Evolutionary conservation across 148 eudicot genomes (phyloP), one percentile per base, ranked within the genome.

Genomic region (Drosera capensis): DNA sequence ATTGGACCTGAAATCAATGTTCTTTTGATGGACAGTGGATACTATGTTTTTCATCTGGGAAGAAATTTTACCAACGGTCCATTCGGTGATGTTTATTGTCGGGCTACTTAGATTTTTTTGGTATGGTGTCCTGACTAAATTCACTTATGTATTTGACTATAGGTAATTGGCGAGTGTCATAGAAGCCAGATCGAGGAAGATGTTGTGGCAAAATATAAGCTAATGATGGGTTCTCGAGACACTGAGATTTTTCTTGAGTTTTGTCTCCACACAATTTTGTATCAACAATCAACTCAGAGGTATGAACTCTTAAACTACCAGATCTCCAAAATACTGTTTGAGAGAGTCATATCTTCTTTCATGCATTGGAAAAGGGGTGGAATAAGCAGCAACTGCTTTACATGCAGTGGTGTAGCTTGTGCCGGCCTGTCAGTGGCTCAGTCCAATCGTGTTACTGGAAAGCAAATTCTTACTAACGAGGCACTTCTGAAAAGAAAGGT

Each of bases 101-200:
- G n/a, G n/a, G n/a, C n/a, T n/a, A n/a, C n/a, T n/a, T n/a, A n/a
- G n/a, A n/a, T n/a, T n/a, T n/a, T n/a, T n/a, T n/a, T n/a, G n/a
- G n/a, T n/a, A n/a, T n/a, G n/a, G n/a, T n/a, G n/a, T n/a, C n/a
- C n/a, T n/a, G n/a, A n/a, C n/a, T n/a, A n/a, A n/a, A n/a, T n/a
- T n/a, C 2, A 45, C 43, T 40, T 44, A 40, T 54, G 68, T 48
- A 35, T 56, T 67, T 59, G n/a, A n/a, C n/a, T n/a, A n/a, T 55
- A 83, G 97, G 84, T 80, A 37, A 77, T 80, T 67, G 92, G 97
- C 20, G 97, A 88, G 23, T 77, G 75, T 58, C 80, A 88, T 73
- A 51, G 65, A 25, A 56, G 57, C 49, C 58, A 66, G 58, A 56
- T 83, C 48, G 76, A 63, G 16, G 92, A 83, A 40, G 72, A 66